These are phyloP conservation scores for Sclerotinia nivalis DNA, from an alignment of 2,329 filamentous ascomycete genomes.

Conservation along the genomic window DNA sequence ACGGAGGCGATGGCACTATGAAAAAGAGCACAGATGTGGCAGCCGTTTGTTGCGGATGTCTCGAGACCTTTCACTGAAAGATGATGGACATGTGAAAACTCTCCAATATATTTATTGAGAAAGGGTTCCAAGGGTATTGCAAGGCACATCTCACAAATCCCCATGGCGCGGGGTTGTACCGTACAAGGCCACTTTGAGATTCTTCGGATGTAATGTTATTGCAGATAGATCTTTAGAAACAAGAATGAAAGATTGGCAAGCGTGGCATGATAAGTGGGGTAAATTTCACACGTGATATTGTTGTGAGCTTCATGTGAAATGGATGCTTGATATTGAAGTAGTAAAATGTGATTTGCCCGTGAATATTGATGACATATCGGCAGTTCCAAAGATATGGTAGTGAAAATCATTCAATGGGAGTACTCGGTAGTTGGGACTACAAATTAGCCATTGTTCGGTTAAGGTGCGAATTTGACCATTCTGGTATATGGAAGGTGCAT, in stretches of 20 bases:
- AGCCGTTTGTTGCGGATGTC: slow-evolving; percentile 20
- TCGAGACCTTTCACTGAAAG: slow-evolving; percentile 23
- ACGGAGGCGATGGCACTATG: slow-evolving; percentile 11
- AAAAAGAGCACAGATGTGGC: slow-evolving; percentile 23
- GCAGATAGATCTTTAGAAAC: not conserved
- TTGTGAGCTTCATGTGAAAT: slow-evolving; percentile 4
- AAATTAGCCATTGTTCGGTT: not conserved
- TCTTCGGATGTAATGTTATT: not conserved
- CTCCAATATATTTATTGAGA: not conserved
- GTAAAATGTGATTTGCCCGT: not conserved
- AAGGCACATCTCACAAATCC: slow-evolving; percentile 2
- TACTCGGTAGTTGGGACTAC: not conserved
- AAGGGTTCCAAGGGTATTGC: slow-evolving; percentile 10
- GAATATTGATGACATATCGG: not conserved
- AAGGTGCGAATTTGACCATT: not conserved
- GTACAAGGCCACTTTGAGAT: not conserved
- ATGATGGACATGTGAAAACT: slow-evolving; percentile 23
- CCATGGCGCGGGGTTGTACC: not conserved
- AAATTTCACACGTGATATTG: slow-evolving; percentile 7
- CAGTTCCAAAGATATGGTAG: not conserved
- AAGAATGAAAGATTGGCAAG: not conserved
- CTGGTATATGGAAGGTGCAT: not conserved
- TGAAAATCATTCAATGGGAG: not conserved
- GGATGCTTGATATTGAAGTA: not conserved
- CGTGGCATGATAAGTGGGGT: slow-evolving; percentile 7